Conservation (phyloP, 208 protist species). For the Crithidia fasciculata region DNA sequence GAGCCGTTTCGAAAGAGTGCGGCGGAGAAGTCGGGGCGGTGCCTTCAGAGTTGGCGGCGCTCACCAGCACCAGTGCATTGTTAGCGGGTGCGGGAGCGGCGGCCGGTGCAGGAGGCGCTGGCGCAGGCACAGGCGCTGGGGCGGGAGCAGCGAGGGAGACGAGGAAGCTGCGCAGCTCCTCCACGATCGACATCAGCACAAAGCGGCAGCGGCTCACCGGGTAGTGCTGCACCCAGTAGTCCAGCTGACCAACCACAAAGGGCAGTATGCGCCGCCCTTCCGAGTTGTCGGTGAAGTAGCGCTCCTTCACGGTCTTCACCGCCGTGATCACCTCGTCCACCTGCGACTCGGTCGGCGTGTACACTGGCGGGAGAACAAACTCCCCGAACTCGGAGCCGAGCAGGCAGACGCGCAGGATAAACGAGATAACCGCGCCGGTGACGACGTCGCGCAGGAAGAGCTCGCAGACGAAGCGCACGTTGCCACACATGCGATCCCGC, state of each 20-base stretch:
- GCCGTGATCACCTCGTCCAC: constrained; percentile 74
- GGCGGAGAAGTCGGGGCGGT: not conserved
- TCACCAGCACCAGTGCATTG: not conserved
- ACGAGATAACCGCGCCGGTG: constrained; percentile 53
- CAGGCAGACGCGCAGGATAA: constrained; percentile 62
- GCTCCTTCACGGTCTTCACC: constrained; percentile 44
- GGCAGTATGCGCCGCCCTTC: constrained; percentile 49
- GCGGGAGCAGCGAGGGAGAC: constrained; percentile 15
- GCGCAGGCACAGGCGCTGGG: not conserved
- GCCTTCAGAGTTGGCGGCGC: constrained; percentile 1
- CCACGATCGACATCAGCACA: constrained; percentile 64
- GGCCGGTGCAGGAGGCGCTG: not conserved
- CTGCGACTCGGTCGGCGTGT: constrained; percentile 72
- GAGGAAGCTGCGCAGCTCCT: constrained; percentile 32
- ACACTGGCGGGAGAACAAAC: constrained; percentile 56
- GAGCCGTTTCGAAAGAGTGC: not conserved
- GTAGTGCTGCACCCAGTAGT: constrained; percentile 72
- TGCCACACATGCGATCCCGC: constrained; percentile 70
- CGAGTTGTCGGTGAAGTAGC: constrained; percentile 52
- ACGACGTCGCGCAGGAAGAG: constrained; percentile 75
- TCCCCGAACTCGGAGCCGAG: constrained; percentile 50
- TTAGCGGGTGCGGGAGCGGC: not conserved
- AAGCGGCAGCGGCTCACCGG: constrained; percentile 68
- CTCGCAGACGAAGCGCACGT: constrained; percentile 80
- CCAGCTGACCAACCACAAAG: constrained; percentile 45